Evolutionary conservation across 345 rosid genomes (phyloP).

Genomic region (Psidium guajava): DNA sequence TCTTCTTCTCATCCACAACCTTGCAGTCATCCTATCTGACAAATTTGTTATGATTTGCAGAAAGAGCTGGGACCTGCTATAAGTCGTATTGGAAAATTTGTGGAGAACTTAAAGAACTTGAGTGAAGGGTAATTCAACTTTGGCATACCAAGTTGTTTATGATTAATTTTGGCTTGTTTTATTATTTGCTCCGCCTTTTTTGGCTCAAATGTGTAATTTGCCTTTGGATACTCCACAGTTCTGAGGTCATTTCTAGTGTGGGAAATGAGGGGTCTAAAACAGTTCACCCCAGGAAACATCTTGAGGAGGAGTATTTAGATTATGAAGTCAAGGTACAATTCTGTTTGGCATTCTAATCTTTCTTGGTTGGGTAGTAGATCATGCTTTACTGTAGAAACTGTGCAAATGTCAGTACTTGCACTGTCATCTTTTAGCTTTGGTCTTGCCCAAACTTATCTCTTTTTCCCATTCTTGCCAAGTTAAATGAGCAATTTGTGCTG

Average conservation of each 20-base stretch:
- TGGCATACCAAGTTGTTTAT: background rate
- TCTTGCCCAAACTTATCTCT: background rate
- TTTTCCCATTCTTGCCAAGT: background rate
- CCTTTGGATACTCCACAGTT: too few species aligned
- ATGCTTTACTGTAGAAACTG: background rate
- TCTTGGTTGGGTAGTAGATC: too few species aligned
- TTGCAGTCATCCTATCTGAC: background rate
- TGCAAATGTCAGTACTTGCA: background rate
- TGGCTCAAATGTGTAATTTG: background rate
- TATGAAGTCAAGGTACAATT: too few species aligned
- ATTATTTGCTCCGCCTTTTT: background rate
- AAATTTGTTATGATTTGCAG: conserved; percentile 21
- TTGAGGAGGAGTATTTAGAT: too few species aligned
- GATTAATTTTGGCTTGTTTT: background rate
- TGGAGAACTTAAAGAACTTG: conserved; percentile 74
- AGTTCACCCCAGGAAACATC: too few species aligned
- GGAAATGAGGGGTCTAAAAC: too few species aligned
- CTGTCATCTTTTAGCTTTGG: background rate
- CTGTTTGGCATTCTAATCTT: too few species aligned
- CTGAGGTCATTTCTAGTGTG: too few species aligned
- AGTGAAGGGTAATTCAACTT: conserved; percentile 41
- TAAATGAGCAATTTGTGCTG: background rate
- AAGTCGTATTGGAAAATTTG: conserved; percentile 61
- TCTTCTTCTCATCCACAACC: background rate
- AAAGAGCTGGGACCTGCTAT: conserved; percentile 72